Evolutionary conservation across 2,329 filamentous ascomycete genomes (phyloP).

Genomic region (Ophiostoma triangulosporum): DNA sequence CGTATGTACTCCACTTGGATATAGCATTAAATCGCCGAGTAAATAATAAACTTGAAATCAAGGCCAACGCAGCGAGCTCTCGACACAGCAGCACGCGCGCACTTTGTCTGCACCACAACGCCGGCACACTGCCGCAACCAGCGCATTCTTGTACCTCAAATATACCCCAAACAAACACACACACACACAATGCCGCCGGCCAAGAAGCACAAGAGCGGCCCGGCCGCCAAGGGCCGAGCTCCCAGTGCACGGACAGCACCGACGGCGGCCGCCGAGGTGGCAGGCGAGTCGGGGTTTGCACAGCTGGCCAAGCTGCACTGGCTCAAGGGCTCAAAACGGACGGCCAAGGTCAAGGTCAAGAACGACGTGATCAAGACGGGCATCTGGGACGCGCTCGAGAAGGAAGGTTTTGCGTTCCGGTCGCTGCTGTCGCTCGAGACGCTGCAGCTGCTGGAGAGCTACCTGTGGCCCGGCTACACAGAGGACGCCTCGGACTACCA

Average conservation of each 20-base stretch:
- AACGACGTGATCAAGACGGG: conserved; percentile 75
- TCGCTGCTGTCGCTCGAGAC: conserved; percentile 77
- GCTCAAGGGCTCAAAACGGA: conserved; percentile 52
- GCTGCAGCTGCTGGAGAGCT: conserved; percentile 76
- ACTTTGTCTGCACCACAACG: neutral
- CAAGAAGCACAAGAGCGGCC: conserved; percentile 42
- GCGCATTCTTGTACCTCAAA: neutral
- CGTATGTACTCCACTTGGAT: too few species aligned
- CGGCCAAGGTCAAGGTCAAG: conserved; percentile 57
- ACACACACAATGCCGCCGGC: conserved; percentile 38
- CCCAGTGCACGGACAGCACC: conserved; percentile 22
- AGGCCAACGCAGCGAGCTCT: neutral
- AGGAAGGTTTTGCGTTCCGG: conserved; percentile 62
- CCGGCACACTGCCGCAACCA: too few species aligned
- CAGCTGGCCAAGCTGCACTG: conserved; percentile 74
- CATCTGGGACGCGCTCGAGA: conserved; percentile 81
- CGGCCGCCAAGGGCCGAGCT: conserved; percentile 20
- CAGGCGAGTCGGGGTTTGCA: conserved; percentile 59
- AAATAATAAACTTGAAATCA: neutral
- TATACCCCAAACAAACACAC: neutral
- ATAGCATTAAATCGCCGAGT: too few species aligned
- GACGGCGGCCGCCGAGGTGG: conserved; percentile 41
- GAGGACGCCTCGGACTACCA: conserved; percentile 87
- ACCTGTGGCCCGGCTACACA: conserved; percentile 86
- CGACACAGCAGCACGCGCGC: neutral